These are phyloP conservation scores for Fusarium camptoceras DNA, from an alignment of 2,329 filamentous ascomycete genomes.

Conservation along the genomic window DNA sequence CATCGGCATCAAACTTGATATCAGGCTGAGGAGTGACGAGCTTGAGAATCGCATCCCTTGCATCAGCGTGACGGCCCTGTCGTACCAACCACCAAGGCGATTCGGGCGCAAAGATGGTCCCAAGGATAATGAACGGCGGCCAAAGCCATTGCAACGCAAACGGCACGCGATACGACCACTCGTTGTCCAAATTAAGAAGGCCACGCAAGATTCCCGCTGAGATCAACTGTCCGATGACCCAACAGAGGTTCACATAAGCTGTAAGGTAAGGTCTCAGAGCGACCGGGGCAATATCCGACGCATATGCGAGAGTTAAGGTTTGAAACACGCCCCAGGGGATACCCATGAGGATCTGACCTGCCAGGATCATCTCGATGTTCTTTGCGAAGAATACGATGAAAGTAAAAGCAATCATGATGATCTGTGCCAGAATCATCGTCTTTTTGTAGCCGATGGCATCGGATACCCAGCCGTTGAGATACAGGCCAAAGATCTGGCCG, in stretches of 20 bases:
- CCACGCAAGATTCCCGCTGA: slow-evolving; percentile 57
- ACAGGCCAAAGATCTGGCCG: slow-evolving; percentile 72
- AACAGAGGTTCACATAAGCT: slow-evolving; percentile 62
- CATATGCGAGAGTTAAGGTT: slow-evolving; percentile 69
- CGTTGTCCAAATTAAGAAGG: slow-evolving; percentile 51
- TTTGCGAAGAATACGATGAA: slow-evolving; percentile 70
- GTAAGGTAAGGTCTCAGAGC: slow-evolving; percentile 61
- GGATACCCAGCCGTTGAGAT: slow-evolving; percentile 71
- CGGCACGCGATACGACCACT: slow-evolving; percentile 62
- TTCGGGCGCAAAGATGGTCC: slow-evolving; percentile 59
- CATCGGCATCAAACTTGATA: slow-evolving; percentile 38
- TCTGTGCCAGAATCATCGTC: slow-evolving; percentile 67
- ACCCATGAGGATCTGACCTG: slow-evolving; percentile 68
- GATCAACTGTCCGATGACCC: slow-evolving; percentile 61
- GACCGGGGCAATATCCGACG: slow-evolving; percentile 75
- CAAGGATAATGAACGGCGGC: slow-evolving; percentile 57
- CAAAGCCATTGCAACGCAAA: slow-evolving; percentile 63
- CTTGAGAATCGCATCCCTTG: slow-evolving; percentile 28
- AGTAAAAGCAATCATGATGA: slow-evolving; percentile 64
- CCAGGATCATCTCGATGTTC: slow-evolving; percentile 64
- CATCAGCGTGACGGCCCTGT: slow-evolving; percentile 30
- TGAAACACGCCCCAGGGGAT: slow-evolving; percentile 67
- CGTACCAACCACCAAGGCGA: slow-evolving; percentile 63
- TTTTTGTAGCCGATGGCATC: slow-evolving; percentile 70
- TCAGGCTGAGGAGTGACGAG: slow-evolving; percentile 45